These are phyloP conservation scores for Gypsophila paniculata DNA, from an alignment of 179 eudicot species.

Conservation along the genomic window DNA sequence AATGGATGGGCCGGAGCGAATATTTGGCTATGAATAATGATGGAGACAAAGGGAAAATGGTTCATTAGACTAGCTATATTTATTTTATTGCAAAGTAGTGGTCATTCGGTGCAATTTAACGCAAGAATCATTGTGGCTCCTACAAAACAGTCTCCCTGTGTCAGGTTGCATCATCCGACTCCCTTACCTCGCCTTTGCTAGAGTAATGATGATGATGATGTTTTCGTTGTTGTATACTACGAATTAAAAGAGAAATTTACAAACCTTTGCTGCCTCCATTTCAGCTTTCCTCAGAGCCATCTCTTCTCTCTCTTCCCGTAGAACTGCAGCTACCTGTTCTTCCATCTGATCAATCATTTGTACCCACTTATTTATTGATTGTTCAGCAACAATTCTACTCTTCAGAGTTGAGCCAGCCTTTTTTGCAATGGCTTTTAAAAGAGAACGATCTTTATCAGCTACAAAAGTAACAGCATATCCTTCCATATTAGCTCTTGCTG, in stretches of 20 bases:
- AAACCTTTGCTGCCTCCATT: slow-evolving; percentile 93
- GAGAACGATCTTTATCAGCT: slow-evolving; percentile 88
- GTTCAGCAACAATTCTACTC: slow-evolving; percentile 86
- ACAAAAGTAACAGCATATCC: slow-evolving; percentile 95
- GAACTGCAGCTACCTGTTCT: slow-evolving; percentile 67
- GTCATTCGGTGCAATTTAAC: not conserved
- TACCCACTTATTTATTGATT: slow-evolving; percentile 71
- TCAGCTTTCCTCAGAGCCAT: slow-evolving; percentile 93
- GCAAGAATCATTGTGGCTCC: not conserved
- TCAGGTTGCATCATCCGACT: not conserved
- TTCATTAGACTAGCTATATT: not conserved
- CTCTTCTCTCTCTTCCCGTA: slow-evolving; percentile 95
- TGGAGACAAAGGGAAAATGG: not conserved
- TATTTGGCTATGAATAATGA: not conserved
- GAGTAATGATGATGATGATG: too few relatives aligned
- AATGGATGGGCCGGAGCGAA: too few relatives aligned
- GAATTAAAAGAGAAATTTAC: not conserved
- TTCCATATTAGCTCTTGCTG: slow-evolving; percentile 95
- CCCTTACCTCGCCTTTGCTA: too few relatives aligned
- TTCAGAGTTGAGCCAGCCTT: slow-evolving; percentile 85
- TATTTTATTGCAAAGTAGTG: not conserved
- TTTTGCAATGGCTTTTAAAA: slow-evolving; percentile 76
- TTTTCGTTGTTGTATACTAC: too few relatives aligned
- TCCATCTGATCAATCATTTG: slow-evolving; percentile 85
- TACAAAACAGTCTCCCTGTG: not conserved